Conservation (phyloP, 441 rosid genomes). For the Gossypium gossypioides region DNA sequence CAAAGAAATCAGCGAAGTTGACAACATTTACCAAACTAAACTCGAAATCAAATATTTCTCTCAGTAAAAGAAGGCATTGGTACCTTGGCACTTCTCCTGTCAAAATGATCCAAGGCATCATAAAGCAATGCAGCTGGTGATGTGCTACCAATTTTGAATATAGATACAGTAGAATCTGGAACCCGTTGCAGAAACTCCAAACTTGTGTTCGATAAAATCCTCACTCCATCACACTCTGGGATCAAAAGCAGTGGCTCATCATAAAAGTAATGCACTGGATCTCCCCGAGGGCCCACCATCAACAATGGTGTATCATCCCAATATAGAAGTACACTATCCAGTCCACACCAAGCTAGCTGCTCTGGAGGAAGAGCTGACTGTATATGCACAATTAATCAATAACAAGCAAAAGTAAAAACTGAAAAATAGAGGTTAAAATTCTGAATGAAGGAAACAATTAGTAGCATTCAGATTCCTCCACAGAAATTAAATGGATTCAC, state of each 20-base stretch:
- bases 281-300: constrained; percentile 94
- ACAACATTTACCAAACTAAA: background rate
- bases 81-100: constrained; percentile 90
- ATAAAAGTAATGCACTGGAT: constrained; percentile 69
- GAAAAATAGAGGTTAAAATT: background rate
- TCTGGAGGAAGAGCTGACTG: constrained; percentile 95
- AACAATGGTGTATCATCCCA: constrained; percentile 78
- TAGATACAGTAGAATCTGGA: constrained; percentile 88
- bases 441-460: background rate
- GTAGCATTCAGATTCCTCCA: background rate
- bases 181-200: constrained; percentile 93
- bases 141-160: constrained; percentile 95
- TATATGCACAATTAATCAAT: constrained; percentile 3
- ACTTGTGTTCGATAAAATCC: constrained; percentile 70
- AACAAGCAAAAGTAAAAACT: background rate
- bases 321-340: constrained; percentile 81
- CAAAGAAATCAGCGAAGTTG: background rate
- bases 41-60: background rate
- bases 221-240: constrained; percentile 96
- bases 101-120: constrained; percentile 98
- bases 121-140: constrained; percentile 78
- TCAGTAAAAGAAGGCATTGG: constrained; percentile 4
- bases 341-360: constrained; percentile 97
- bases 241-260: constrained; percentile 83
- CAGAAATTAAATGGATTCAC: background rate